These are phyloP conservation scores for Lentinus polychrous DNA, from an alignment of 1,284 basidiomycete genomes.

Conservation along the genomic window DNA sequence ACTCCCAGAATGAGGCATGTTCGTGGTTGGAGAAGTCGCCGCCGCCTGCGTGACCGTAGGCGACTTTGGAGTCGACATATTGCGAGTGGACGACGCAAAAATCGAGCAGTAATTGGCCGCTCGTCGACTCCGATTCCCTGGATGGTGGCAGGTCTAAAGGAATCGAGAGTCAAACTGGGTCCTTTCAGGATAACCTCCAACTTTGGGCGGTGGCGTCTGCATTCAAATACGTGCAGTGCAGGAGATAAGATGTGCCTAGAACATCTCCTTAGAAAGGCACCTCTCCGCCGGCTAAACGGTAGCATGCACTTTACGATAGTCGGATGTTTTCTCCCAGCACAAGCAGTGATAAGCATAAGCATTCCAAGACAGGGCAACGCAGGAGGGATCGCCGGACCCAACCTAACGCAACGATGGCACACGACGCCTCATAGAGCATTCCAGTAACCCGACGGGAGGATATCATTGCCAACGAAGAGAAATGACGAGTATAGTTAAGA, in stretches of 20 bases:
- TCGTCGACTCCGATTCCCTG: neutral
- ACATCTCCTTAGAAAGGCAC: neutral
- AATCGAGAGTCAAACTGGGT: no score
- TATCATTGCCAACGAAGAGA: conserved; percentile 21
- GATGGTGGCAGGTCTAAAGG: no score
- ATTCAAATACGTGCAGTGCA: neutral
- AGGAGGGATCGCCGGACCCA: no score
- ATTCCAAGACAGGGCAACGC: no score
- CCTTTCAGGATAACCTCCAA: no score
- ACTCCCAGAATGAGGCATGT: neutral
- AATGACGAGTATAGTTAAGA: conserved; percentile 10
- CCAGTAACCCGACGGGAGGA: conserved; percentile 11
- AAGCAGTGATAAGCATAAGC: no score
- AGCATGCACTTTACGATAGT: no score
- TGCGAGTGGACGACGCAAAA: neutral
- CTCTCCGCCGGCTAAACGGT: no score
- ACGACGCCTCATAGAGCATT: no score
- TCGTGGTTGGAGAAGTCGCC: no score
- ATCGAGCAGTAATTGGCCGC: neutral
- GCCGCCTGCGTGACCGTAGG: neutral
- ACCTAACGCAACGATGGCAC: no score
- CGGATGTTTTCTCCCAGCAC: no score
- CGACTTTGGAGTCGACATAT: conserved; percentile 2
- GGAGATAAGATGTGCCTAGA: neutral
- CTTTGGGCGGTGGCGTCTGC: neutral